phyloP scores from a whole-genome alignment of 805 yeast genomes.

The Metschnikowia koreensis region DNA sequence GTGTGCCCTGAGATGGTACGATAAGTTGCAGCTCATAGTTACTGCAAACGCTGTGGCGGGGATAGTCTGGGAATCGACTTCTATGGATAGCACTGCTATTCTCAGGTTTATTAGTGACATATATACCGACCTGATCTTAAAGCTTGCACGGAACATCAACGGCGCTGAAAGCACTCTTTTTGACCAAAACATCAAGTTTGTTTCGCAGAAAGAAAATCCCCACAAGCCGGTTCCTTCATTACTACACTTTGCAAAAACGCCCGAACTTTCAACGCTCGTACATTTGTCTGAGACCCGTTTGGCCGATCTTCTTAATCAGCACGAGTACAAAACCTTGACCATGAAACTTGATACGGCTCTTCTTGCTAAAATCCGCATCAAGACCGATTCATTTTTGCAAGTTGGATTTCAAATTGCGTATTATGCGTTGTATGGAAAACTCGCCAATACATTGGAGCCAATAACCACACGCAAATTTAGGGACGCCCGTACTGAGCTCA shows the following conservation, averaged over 20 bases:
- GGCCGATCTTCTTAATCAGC: slow-evolving; percentile 57
- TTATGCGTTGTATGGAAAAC: slow-evolving; percentile 54
- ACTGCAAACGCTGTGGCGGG: slow-evolving; percentile 59
- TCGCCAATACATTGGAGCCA: slow-evolving; percentile 52
- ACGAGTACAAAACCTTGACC: slow-evolving; percentile 47
- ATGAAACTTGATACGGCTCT: slow-evolving; percentile 38
- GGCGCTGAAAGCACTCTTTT: slow-evolving; percentile 55
- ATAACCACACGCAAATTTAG: slow-evolving; percentile 66
- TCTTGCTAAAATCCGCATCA: slow-evolving; percentile 38
- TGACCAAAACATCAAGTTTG: slow-evolving; percentile 36
- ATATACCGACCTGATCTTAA: slow-evolving; percentile 55
- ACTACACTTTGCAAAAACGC: slow-evolving; percentile 39
- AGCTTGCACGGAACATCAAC: slow-evolving; percentile 56
- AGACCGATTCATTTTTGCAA: slow-evolving; percentile 53
- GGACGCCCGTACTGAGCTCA: slow-evolving; percentile 67
- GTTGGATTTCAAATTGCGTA: slow-evolving; percentile 52
- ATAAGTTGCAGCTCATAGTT: slow-evolving; percentile 53
- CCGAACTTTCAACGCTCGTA: slow-evolving; percentile 46
- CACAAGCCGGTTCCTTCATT: slow-evolving; percentile 35
- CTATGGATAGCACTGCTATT: slow-evolving; percentile 59
- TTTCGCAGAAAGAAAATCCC: slow-evolving; percentile 35
- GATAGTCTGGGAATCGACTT: slow-evolving; percentile 56
- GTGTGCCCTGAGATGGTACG: slow-evolving; percentile 60
- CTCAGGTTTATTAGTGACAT: slow-evolving; percentile 56
- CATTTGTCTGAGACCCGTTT: slow-evolving; percentile 58